phyloP scores from a whole-genome alignment of 2,329 filamentous ascomycete genomes.

The Alternaria gansuensis region DNA sequence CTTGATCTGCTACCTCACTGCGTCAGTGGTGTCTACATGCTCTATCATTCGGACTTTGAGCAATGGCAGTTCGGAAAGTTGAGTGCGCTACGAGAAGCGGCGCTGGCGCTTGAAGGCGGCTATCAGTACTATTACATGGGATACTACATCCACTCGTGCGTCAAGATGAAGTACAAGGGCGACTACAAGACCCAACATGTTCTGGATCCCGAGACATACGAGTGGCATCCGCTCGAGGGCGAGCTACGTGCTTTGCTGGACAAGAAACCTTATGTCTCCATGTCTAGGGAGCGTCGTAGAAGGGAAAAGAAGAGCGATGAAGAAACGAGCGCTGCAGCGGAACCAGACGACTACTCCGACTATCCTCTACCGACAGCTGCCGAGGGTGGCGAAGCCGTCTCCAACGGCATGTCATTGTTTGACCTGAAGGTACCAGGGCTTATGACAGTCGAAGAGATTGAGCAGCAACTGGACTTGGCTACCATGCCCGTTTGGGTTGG shows the following conservation, averaged over 20 bases:
- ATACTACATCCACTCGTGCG: constrained; percentile 82
- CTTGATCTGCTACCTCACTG: constrained; percentile 78
- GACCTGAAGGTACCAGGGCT: constrained; percentile 73
- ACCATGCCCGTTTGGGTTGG: constrained; percentile 64
- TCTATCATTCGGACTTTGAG: constrained; percentile 80
- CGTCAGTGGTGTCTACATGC: constrained; percentile 83
- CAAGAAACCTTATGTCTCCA: constrained; percentile 63
- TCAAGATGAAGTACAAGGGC: constrained; percentile 87
- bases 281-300: constrained; percentile 48
- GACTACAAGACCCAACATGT: constrained; percentile 79
- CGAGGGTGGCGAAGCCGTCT: constrained; percentile 49
- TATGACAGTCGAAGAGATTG: constrained; percentile 63
- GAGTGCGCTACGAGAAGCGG: constrained; percentile 76
- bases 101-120: constrained; percentile 71
- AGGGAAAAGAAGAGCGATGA: constrained; percentile 20
- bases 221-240: constrained; percentile 69
- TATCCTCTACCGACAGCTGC: constrained; percentile 39
- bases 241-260: constrained; percentile 63
- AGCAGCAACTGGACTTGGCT: constrained; percentile 64
- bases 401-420: constrained; percentile 62
- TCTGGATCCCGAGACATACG: constrained; percentile 71
- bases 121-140: constrained; percentile 85
- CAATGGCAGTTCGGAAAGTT: constrained; percentile 77
- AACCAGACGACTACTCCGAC: constrained; percentile 31
- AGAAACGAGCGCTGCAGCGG: constrained; percentile 6